Evolutionary conservation across 1,284 basidiomycete genomes (phyloP).

Genomic region (Cryptococcus sp.): DNA sequence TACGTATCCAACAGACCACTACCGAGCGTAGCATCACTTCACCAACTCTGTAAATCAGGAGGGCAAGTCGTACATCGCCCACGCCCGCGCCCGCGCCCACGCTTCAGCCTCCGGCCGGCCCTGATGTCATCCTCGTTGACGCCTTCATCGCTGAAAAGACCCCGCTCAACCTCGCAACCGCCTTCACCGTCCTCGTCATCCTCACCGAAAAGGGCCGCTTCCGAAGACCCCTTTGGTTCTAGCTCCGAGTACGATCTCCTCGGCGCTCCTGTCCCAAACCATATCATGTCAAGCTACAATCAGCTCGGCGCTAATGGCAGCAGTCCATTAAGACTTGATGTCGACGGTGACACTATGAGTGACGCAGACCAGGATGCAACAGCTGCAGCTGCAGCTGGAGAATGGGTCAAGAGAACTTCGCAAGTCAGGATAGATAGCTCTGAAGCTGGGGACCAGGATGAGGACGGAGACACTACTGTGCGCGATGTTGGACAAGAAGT

Average conservation of each 20-base stretch:
- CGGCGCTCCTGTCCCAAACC: slow-evolving; percentile 1
- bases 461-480: slow-evolving; percentile 7
- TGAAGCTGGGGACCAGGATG: slow-evolving; percentile 16
- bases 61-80: no score
- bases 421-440: slow-evolving; percentile 36
- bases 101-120: no score
- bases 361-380: slow-evolving; percentile 14
- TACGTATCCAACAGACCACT: no score
- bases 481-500: neutral
- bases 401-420: slow-evolving; percentile 43
- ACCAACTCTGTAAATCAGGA: no score
- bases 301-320: slow-evolving; percentile 15
- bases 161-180: slow-evolving; percentile 32
- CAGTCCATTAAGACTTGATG: slow-evolving; percentile 29
- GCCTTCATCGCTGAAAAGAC: slow-evolving; percentile 31
- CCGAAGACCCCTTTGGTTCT: slow-evolving; percentile 42
- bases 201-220: slow-evolving; percentile 49
- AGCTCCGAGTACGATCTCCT: slow-evolving; percentile 23
- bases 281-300: slow-evolving; percentile 9
- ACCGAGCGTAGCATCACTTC: no score
- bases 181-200: slow-evolving; percentile 36
- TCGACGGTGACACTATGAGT: slow-evolving; percentile 21
- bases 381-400: neutral
- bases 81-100: no score
- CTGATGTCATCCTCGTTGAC: no score